phyloP scores from a whole-genome alignment of 2,329 filamentous ascomycete genomes.

The Bipolaris sorokiniana region DNA sequence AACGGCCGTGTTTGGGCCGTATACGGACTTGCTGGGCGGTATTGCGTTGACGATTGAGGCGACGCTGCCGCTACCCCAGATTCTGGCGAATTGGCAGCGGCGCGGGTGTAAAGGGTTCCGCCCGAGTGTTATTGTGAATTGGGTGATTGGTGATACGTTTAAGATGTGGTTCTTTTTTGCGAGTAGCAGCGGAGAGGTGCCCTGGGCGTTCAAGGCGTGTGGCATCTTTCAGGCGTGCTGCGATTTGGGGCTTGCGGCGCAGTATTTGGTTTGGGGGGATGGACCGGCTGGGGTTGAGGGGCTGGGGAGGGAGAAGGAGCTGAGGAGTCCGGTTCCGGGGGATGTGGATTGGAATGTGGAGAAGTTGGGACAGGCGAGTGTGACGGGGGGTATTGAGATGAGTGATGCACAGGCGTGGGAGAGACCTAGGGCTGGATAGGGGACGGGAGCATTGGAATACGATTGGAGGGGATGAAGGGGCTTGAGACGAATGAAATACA shows the following conservation, averaged over 20 bases:
- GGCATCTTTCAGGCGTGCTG: constrained; percentile 81
- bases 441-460: not conserved
- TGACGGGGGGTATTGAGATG: constrained; percentile 27
- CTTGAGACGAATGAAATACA: not conserved
- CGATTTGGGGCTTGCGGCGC: constrained; percentile 74
- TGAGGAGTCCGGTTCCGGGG: constrained; percentile 32
- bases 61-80: constrained; percentile 80
- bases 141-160: constrained; percentile 81
- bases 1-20: constrained; percentile 64
- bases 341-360: constrained; percentile 21
- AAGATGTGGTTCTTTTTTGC: constrained; percentile 82
- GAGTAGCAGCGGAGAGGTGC: constrained; percentile 70
- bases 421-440: constrained; percentile 24
- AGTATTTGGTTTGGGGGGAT: constrained; percentile 62
- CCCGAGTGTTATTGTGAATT: constrained; percentile 75
- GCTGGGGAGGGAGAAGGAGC: constrained; percentile 26
- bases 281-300: constrained; percentile 25
- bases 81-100: constrained; percentile 71
- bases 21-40: constrained; percentile 72
- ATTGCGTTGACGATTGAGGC: constrained; percentile 81
- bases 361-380: constrained; percentile 16
- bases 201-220: constrained; percentile 80
- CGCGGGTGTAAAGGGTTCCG: constrained; percentile 79
- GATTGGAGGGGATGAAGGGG: not conserved
- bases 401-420: constrained; percentile 29